These are phyloP conservation scores for Fusarium metavorans DNA, from an alignment of 2,329 filamentous ascomycete genomes.

Conservation along the genomic window DNA sequence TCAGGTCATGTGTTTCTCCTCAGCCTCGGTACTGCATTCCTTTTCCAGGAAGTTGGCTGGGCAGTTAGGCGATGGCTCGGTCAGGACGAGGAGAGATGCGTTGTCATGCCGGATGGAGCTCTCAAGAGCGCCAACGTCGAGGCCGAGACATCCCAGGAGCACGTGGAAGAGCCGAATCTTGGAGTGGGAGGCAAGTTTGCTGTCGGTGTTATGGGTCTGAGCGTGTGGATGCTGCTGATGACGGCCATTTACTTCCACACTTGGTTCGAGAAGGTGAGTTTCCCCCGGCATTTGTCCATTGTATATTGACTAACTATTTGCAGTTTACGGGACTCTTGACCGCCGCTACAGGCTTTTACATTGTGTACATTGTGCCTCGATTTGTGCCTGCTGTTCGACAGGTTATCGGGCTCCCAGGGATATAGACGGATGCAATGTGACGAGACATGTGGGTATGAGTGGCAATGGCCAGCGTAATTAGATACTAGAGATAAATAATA, in stretches of 20 bases:
- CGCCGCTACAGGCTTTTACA: conserved; percentile 60
- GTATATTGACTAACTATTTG: conserved; percentile 37
- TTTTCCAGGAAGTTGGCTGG: conserved; percentile 82
- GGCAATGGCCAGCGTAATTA: conserved; percentile 14
- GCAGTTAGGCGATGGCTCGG: conserved; percentile 60
- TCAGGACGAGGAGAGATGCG: conserved; percentile 70
- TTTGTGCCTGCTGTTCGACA: conserved; percentile 60
- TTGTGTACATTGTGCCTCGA: conserved; percentile 64
- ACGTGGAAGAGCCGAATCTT: conserved; percentile 47
- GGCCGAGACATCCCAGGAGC: conserved; percentile 45
- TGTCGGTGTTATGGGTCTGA: conserved; percentile 74
- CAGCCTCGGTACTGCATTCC: conserved; percentile 83
- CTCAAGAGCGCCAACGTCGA: conserved; percentile 70
- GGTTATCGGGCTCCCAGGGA: conserved; percentile 63
- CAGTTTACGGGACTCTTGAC: conserved; percentile 67
- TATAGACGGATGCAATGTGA: conserved; percentile 49
- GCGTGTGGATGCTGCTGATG: conserved; percentile 98
- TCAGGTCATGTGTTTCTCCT: conserved; percentile 95
- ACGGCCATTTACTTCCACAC: conserved; percentile 99
- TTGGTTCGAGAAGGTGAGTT: conserved; percentile 93
- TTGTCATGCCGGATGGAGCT: conserved; percentile 75
- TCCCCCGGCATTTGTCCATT: rapidly evolving
- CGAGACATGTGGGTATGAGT: conserved; percentile 27
- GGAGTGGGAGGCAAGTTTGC: conserved; percentile 68
- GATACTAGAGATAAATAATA: conserved; percentile 12